phyloP scores from a whole-genome alignment of 225 moss, liverwort and hornwort genomes.

The Straminergon stramineum region DNA sequence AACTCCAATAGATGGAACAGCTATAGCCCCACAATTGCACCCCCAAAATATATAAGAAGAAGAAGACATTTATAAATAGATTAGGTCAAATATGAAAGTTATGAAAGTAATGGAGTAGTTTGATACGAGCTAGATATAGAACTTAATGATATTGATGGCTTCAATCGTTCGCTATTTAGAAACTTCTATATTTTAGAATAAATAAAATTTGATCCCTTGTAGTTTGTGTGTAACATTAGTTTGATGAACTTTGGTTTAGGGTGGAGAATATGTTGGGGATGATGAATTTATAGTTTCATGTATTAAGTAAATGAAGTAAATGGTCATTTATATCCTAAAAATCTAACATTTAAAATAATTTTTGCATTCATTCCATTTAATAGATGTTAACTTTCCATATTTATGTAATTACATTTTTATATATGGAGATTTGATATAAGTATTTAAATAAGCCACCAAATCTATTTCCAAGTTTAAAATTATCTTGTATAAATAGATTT shows the following conservation, averaged over 20 bases:
- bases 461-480: accelerated
- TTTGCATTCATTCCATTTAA: not conserved
- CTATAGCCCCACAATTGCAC: accelerated
- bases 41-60: accelerated
- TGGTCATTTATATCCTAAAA: not conserved
- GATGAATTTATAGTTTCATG: not conserved
- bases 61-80: accelerated
- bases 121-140: accelerated
- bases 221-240: not conserved
- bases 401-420: too few species aligned
- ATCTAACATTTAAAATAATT: not conserved
- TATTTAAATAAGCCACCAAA: not conserved
- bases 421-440: not conserved
- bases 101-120: not conserved
- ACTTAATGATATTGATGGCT: not conserved
- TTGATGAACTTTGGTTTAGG: not conserved
- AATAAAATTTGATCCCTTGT: too few species aligned
- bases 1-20: accelerated
- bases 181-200: not conserved
- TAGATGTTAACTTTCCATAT: not conserved
- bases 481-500: too few species aligned
- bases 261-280: not conserved
- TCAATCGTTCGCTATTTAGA: not conserved
- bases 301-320: not conserved
- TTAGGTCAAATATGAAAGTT: too few species aligned